A percentile compares a stretch with the other conserved stretches of the same genome.
Conservation (phyloP, 768 basidiomycete genomes). For the Trametes elegans region DNA sequence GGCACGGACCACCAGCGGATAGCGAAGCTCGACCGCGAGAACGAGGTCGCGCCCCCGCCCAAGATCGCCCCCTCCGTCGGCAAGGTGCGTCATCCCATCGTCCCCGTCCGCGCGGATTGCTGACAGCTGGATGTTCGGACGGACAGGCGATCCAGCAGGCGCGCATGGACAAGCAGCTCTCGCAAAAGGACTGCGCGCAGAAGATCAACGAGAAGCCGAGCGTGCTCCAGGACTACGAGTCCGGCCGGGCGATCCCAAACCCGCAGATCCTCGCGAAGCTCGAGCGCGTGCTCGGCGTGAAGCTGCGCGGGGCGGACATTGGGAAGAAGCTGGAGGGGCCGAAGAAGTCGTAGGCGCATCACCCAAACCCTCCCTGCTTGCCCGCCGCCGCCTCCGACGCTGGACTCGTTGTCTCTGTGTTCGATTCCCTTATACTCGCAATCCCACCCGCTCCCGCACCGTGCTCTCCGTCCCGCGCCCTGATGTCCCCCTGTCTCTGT, state of each 20-base stretch:
- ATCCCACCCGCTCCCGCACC: constrained; percentile 24
- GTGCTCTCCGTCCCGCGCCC: constrained; percentile 16
- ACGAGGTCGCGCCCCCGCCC: constrained; percentile 90
- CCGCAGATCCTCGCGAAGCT: constrained; percentile 86
- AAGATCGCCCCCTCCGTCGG: constrained; percentile 75
- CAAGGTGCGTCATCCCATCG: too few species aligned
- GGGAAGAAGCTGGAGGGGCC: constrained; percentile 82
- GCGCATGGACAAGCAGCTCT: constrained; percentile 72
- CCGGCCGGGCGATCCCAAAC: constrained; percentile 84
- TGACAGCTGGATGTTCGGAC: too few species aligned
- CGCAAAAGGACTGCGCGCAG: constrained; percentile 91
- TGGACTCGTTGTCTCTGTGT: too few species aligned
- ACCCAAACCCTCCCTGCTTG: constrained; percentile 38
- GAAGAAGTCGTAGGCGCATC: constrained; percentile 62
- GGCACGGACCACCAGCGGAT: constrained; percentile 93
- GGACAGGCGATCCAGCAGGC: constrained; percentile 84
- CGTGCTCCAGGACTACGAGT: constrained; percentile 86
- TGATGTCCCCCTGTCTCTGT: constrained; percentile 8
- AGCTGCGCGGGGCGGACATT: constrained; percentile 84
- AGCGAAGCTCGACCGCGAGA: constrained; percentile 91
- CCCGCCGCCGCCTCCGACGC: constrained; percentile 22
- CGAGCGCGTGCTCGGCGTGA: constrained; percentile 81
- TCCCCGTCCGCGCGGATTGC: too few species aligned
- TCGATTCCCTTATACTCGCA: constrained; percentile 19
- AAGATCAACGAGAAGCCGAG: constrained; percentile 94